Conservation (phyloP, 140 eudicot species). For the Bidens hawaiensis region DNA sequence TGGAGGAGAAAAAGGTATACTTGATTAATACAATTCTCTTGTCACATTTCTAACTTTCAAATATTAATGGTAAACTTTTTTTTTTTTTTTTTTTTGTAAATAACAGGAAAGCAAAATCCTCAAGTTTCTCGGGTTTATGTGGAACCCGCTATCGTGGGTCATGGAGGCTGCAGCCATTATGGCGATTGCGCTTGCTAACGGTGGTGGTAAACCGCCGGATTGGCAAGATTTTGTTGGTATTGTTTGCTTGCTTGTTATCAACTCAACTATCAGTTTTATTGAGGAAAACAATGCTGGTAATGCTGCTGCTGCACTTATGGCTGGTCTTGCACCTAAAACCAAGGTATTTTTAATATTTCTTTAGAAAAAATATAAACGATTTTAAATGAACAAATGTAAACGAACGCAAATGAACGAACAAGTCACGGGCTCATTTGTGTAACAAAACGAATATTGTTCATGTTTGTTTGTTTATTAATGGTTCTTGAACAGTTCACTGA, state of each 20-base stretch:
- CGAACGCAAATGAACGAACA: no score
- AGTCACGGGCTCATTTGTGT: no score
- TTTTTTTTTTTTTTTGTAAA: no score
- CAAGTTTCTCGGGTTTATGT: conserved; percentile 95
- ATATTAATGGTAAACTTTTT: neutral
- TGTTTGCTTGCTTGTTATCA: conserved; percentile 76
- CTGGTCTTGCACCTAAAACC: conserved; percentile 95
- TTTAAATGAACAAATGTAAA: no score
- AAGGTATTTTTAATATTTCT: no score
- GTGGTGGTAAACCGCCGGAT: conserved; percentile 91
- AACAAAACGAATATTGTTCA: no score
- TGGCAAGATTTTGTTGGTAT: conserved; percentile 96
- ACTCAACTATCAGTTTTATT: conserved; percentile 89
- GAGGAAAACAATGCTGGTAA: conserved; percentile 97
- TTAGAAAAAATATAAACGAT: no score
- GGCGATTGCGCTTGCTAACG: conserved; percentile 93
- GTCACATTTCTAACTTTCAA: neutral
- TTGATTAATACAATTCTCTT: neutral
- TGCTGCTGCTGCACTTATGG: conserved; percentile 99
- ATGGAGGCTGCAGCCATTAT: conserved; percentile 95
- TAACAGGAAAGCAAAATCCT: conserved; percentile 91
- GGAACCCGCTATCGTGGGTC: conserved; percentile 98
- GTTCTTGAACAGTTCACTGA: no score
- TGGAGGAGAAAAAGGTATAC: conserved; percentile 82
- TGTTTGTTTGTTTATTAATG: no score